These are phyloP conservation scores for Solanum virginianum DNA, from an alignment of 257 asterid genomes.

Conservation along the genomic window DNA sequence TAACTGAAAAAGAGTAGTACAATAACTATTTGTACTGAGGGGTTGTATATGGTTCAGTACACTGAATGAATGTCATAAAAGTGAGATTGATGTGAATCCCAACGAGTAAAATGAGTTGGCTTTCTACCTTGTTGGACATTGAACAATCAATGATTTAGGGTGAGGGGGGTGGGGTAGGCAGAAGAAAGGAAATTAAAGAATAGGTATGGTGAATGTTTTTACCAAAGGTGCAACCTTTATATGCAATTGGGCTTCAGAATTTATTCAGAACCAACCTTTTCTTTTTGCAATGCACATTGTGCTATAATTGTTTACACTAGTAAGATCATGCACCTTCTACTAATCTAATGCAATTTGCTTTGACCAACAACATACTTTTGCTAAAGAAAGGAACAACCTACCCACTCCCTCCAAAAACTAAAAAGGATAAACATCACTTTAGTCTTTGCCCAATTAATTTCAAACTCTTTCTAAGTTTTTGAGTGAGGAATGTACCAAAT, in stretches of 20 bases:
- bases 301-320: too few species aligned
- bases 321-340: too few species aligned
- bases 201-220: neutral
- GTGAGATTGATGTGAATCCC: neutral
- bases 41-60: neutral
- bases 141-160: neutral
- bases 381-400: too few species aligned
- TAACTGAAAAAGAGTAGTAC: neutral
- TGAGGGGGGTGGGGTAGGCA: neutral
- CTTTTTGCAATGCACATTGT: too few species aligned
- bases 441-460: neutral
- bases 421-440: neutral
- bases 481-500: neutral
- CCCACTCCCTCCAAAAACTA: too few species aligned
- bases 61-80: neutral
- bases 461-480: neutral
- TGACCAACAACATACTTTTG: too few species aligned
- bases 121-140: neutral
- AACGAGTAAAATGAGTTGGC: neutral
- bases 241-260: too few species aligned
- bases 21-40: neutral
- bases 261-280: too few species aligned
- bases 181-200: neutral
- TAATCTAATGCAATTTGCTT: too few species aligned
- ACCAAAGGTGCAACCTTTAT: too few species aligned